Base-by-base conservation (phyloP, 2,329 filamentous ascomycete genomes). In the Curvularia hawaiiensis region DNA sequence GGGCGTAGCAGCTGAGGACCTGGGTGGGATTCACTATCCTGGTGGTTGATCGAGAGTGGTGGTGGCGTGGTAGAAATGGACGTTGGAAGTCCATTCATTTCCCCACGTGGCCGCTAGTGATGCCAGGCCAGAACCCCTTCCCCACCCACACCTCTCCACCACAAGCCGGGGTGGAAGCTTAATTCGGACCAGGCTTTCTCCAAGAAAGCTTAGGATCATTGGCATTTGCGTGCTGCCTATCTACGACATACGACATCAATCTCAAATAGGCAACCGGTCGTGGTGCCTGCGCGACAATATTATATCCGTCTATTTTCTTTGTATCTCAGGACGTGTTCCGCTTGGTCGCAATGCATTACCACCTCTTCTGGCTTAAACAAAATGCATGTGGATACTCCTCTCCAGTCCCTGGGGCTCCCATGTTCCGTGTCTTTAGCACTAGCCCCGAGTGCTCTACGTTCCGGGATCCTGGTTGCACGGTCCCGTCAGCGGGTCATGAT, bases 1-100 rank as follows among this genome's bases (percentile, higher is more conserved):
- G 44, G 40, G 52, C 55, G 56, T 58, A 31, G 50, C 43, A 35
- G 47, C 48, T 46, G 45, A 47, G 52, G 40, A 38, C 18, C 24
- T 7, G 26, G 18, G 24, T 24, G 31, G 31, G 12, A 24, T 53
- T 46, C 9, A 14, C 18, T 16, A 40, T 61, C 31, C 18, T n/a
- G 33, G 56, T 20, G 12, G 58, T 50, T 40, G 30, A 54, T 38
- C 49, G 11, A 10, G 33, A 45, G 55, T 52, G 26, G 51, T 48
- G 56, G 38, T 6, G 38, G 28, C 24, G n/a, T 52, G 10, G 10
- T 11, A 8, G 10, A 33, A 12, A 28, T 35, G 40, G 16, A 28
- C 11, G 20, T 38, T 28, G 40, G 10, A 18, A 45, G 50, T 22
- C 26, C 28, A 44, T 52, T 30, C 20, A 28, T 45, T 26, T 44